Evolutionary conservation across 768 basidiomycete genomes (phyloP).

Genomic region (Mycena epipterygia): DNA sequence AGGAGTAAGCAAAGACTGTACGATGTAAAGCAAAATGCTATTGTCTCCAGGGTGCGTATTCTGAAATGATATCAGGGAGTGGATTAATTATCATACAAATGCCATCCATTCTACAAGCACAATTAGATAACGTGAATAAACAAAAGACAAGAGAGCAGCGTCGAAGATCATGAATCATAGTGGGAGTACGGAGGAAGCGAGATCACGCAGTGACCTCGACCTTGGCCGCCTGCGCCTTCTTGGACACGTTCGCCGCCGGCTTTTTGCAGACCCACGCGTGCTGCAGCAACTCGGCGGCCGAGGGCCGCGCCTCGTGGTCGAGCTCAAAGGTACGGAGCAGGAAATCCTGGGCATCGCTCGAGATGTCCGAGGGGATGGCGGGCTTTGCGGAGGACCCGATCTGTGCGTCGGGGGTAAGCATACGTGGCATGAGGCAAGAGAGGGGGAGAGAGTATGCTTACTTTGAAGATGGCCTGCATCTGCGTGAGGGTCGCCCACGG

Average conservation of each 20-base stretch:
- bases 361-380: constrained; percentile 91
- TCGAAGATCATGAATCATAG: not conserved
- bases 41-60: too few species aligned
- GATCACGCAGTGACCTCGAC: constrained; percentile 29
- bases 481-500: constrained; percentile 97
- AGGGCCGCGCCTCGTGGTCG: constrained; percentile 84
- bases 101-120: constrained; percentile 30
- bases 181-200: too few species aligned
- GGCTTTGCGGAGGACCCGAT: constrained; percentile 94
- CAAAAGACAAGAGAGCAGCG: constrained; percentile 9
- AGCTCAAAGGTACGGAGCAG: constrained; percentile 89
- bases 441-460: constrained; percentile 42
- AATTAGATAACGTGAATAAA: constrained; percentile 31
- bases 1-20: constrained; percentile 34
- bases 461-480: constrained; percentile 99
- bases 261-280: constrained; percentile 77
- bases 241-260: constrained; percentile 34
- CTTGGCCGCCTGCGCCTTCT: constrained; percentile 35
- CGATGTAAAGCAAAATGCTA: too few species aligned
- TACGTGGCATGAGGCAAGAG: constrained; percentile 1
- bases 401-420: constrained; percentile 52
- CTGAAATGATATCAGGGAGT: not conserved
- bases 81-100: constrained; percentile 32
- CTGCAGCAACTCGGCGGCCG: constrained; percentile 80
- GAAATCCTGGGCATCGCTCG: constrained; percentile 89